Evolutionary conservation across 805 yeast genomes (phyloP).

Genomic region (Hanseniaspora occidentalis): DNA sequence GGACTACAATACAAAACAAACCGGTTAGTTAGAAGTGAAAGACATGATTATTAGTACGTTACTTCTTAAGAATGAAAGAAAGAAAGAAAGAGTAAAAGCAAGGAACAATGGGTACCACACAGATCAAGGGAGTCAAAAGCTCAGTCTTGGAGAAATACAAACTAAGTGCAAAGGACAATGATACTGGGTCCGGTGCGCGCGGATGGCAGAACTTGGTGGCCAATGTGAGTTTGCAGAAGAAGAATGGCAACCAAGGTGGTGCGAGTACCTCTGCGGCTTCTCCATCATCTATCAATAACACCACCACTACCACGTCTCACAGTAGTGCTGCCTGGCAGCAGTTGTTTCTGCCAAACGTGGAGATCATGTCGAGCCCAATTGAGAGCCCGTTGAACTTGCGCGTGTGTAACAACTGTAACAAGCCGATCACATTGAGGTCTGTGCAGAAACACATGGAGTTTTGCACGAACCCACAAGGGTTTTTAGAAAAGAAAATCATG

Average conservation of each 20-base stretch:
- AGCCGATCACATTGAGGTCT: conserved; percentile 18
- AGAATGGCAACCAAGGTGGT: background rate
- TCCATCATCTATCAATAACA: conserved; percentile 10
- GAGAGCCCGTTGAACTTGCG: conserved; percentile 16
- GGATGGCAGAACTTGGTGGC: conserved; percentile 1
- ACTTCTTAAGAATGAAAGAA: too few species aligned
- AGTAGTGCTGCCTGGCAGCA: conserved; percentile 1
- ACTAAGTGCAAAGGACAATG: background rate
- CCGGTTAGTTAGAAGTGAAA: too few species aligned
- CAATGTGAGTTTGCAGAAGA: background rate
- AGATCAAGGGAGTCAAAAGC: background rate
- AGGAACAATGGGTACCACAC: too few species aligned
- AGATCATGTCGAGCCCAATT: conserved; percentile 12
- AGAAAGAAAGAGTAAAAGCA: too few species aligned
- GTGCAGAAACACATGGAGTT: conserved; percentile 19
- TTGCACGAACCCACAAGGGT: conserved; percentile 2
- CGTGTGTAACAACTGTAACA: conserved; percentile 22
- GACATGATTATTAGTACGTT: too few species aligned
- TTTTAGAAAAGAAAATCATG: conserved; percentile 7
- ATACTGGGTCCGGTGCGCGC: background rate
- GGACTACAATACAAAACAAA: too few species aligned
- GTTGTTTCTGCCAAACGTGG: conserved; percentile 12
- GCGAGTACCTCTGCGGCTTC: conserved; percentile 8
- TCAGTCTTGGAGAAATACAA: background rate
- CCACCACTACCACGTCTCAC: conserved; percentile 8